Conservation (phyloP, 768 basidiomycete species). For the Leccinum barrowsii region DNA sequence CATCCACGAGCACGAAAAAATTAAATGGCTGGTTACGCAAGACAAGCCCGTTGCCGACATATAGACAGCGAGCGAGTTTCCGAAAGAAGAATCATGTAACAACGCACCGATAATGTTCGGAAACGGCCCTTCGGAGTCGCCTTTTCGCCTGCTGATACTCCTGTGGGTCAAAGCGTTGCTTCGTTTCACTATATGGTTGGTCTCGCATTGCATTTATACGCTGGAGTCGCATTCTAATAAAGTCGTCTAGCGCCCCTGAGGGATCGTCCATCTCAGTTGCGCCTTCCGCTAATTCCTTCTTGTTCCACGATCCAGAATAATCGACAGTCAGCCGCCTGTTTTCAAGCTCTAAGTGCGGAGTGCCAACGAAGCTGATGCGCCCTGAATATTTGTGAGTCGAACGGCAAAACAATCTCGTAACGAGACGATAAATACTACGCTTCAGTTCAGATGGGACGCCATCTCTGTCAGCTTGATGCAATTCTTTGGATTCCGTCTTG, state of each 20-base stretch:
- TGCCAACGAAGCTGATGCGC: background rate
- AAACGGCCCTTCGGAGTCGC: slow-evolving; percentile 75
- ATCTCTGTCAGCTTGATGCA: background rate
- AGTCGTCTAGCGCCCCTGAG: background rate
- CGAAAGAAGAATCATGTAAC: background rate
- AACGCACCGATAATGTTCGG: slow-evolving; percentile 76
- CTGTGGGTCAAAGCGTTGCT: slow-evolving; percentile 52
- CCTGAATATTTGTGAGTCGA: background rate
- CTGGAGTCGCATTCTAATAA: background rate
- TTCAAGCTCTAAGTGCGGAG: background rate
- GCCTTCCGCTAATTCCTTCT: background rate
- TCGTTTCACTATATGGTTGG: background rate
- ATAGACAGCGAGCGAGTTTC: background rate
- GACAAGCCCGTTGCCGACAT: background rate
- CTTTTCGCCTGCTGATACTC: slow-evolving; percentile 84
- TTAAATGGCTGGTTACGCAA: background rate
- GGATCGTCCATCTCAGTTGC: background rate
- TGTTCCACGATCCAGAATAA: background rate
- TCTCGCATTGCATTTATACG: background rate
- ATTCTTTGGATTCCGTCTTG: background rate
- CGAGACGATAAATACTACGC: slow-evolving; percentile 2
- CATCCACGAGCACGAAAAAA: background rate
- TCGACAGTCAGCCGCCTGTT: background rate
- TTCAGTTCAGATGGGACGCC: background rate
- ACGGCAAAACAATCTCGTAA: background rate